Conservation (phyloP, 2,329 filamentous ascomycete genomes). For the Apiospora phragmitis region DNA sequence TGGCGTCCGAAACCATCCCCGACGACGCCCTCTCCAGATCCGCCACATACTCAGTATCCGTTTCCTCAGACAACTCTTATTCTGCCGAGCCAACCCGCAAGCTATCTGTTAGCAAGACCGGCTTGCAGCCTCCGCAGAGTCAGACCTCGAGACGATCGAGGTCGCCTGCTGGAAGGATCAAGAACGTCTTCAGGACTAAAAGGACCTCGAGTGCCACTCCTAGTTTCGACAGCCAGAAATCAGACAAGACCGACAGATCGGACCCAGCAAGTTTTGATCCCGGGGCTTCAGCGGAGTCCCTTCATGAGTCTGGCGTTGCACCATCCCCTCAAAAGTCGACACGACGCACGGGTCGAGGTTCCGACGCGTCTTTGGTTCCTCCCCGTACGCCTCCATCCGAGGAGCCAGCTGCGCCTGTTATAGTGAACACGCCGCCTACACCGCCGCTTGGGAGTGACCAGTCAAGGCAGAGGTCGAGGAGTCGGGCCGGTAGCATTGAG, state of each 20-base stretch:
- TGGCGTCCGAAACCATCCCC: conserved; percentile 19
- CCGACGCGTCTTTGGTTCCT: conserved; percentile 25
- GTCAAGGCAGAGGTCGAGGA: conserved; percentile 16
- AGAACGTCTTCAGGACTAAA: conserved; percentile 67
- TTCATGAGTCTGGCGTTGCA: conserved; percentile 24
- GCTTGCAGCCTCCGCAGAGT: conserved; percentile 42
- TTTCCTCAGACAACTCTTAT: conserved; percentile 23
- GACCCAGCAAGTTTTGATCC: conserved; percentile 18
- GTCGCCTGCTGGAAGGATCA: conserved; percentile 72
- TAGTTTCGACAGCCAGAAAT: conserved; percentile 41
- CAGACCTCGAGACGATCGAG: conserved; percentile 57
- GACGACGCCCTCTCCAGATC: conserved; percentile 33
- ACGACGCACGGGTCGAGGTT: conserved; percentile 24
- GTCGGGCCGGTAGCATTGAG: conserved; percentile 24
- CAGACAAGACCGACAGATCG: conserved; percentile 20
- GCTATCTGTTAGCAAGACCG: conserved; percentile 35
- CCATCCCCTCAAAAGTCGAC: conserved; percentile 19
- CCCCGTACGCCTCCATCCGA: conserved; percentile 50
- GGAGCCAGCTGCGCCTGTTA: conserved; percentile 50
- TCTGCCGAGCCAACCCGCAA: conserved; percentile 26
- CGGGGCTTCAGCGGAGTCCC: conserved; percentile 18
- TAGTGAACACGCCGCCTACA: conserved; percentile 68
- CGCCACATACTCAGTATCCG: conserved; percentile 36
- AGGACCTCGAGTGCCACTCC: conserved; percentile 47
- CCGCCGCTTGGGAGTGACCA: conserved; percentile 47